Evolutionary conservation across 139 green algal genomes (phyloP).

Genomic region (Zygnema circumcarinatum): DNA sequence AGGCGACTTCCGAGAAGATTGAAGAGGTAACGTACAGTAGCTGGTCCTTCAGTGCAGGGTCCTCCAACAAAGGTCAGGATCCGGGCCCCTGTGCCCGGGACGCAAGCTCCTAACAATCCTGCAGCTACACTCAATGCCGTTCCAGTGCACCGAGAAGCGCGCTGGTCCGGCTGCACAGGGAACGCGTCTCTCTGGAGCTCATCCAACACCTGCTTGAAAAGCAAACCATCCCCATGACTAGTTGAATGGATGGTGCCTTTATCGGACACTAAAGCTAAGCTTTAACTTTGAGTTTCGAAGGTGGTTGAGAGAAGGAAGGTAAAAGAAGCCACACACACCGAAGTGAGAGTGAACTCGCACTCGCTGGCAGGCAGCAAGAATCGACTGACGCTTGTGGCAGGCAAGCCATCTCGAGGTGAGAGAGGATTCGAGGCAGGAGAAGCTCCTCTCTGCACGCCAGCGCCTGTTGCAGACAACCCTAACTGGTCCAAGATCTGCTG

Average conservation of each 20-base stretch:
- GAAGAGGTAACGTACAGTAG: conserved; percentile 46
- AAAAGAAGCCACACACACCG: too few species aligned
- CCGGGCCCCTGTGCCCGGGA: conserved; percentile 76
- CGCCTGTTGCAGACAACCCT: conserved; percentile 66
- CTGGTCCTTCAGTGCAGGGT: conserved; percentile 87
- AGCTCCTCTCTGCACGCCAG: background rate
- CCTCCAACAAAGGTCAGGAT: conserved; percentile 93
- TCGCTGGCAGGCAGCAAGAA: conserved; percentile 87
- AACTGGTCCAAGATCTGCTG: conserved; percentile 78
- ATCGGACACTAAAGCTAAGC: too few species aligned
- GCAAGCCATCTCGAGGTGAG: conserved; percentile 26
- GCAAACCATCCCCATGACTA: background rate
- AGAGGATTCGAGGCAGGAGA: background rate
- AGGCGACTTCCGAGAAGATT: background rate
- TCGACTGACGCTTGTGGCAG: conserved; percentile 31
- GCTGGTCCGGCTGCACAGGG: conserved; percentile 73
- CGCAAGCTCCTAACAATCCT: conserved; percentile 78
- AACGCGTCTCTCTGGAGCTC: conserved; percentile 90
- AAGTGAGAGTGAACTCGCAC: conserved; percentile 89
- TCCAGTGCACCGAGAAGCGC: conserved; percentile 86
- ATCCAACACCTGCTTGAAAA: conserved; percentile 75
- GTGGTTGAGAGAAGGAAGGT: too few species aligned
- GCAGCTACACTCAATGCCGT: conserved; percentile 89
- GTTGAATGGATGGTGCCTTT: too few species aligned
- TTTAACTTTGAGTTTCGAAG: too few species aligned